Conservation (phyloP, 225 moss, liverwort and hornwort genomes). For the Bryum argenteum region DNA sequence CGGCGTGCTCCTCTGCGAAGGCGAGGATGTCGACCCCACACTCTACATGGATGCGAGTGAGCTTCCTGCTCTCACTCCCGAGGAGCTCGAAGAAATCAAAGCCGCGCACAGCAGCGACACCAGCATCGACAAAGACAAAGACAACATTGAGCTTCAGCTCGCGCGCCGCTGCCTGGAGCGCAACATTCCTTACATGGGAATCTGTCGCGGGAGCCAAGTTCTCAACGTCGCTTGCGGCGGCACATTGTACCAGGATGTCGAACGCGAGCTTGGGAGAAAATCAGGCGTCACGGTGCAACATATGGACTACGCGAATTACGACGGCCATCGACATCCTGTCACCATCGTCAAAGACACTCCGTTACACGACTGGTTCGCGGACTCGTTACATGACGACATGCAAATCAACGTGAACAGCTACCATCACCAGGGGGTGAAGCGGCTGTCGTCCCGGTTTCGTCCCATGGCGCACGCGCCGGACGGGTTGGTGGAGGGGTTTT, state of each 20-base stretch:
- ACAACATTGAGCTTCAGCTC: conserved; percentile 95
- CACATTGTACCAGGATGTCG: conserved; percentile 92
- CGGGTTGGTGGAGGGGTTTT: conserved; percentile 84
- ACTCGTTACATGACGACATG: conserved; percentile 65
- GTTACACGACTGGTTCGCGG: conserved; percentile 76
- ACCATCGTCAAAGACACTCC: conserved; percentile 67
- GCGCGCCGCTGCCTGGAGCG: conserved; percentile 94
- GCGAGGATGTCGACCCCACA: conserved; percentile 92
- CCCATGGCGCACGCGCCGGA: conserved; percentile 95
- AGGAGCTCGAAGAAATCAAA: conserved; percentile 76
- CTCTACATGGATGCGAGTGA: conserved; percentile 80
- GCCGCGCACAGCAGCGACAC: conserved; percentile 84
- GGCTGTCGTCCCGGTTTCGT: conserved; percentile 78
- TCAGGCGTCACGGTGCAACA: conserved; percentile 61
- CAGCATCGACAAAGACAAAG: conserved; percentile 85
- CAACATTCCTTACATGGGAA: conserved; percentile 93
- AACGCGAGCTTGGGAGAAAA: conserved; percentile 76
- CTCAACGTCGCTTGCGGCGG: conserved; percentile 95
- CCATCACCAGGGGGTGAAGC: conserved; percentile 96
- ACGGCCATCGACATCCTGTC: conserved; percentile 94
- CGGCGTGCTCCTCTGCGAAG: conserved; percentile 96
- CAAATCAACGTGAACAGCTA: conserved; percentile 90
- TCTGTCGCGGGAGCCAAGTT: conserved; percentile 89
- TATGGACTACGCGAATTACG: conserved; percentile 86
- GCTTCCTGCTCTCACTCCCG: conserved; percentile 64